phyloP scores from a whole-genome alignment of 176 grass and related monocot species.

The Oryza australiensis region DNA sequence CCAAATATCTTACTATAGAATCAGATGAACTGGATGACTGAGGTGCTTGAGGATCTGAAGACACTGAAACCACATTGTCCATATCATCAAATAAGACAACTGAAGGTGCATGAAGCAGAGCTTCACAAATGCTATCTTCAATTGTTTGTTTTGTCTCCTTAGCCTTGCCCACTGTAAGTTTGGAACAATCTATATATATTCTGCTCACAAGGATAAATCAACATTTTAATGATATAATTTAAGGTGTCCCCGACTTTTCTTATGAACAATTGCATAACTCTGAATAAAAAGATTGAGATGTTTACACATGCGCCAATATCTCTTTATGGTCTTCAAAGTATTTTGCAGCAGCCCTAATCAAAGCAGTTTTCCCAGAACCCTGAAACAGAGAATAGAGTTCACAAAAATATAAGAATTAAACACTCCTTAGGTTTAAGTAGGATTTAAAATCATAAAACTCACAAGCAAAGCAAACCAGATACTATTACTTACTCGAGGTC shows the following conservation, averaged over 20 bases:
- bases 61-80: conserved; percentile 69
- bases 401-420: conserved; percentile 2
- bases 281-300: conserved; percentile 17
- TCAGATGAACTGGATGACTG: conserved; percentile 64
- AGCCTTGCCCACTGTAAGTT: conserved; percentile 76
- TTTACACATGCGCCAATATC: conserved; percentile 79
- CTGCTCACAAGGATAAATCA: conserved; percentile 53
- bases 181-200: conserved; percentile 79
- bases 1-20: conserved; percentile 70
- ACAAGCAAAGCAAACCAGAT: conserved; percentile 33
- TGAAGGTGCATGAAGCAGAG: conserved; percentile 75
- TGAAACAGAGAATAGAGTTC: conserved; percentile 41
- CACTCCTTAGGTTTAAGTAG: not conserved
- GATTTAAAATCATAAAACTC: conserved; percentile 22
- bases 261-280: conserved; percentile 7
- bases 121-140: conserved; percentile 67
- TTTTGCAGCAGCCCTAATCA: conserved; percentile 75
- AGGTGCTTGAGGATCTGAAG: conserved; percentile 72
- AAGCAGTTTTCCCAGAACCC: conserved; percentile 96
- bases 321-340: conserved; percentile 78
- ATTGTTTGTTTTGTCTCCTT: conserved; percentile 65
- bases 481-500: conserved; percentile 78
- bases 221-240: conserved; percentile 11
- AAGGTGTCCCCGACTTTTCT: conserved; percentile 13
- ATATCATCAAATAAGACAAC: conserved; percentile 94